Conservation (phyloP, 2,329 filamentous ascomycete species). For the Calonectria leucothoes region DNA sequence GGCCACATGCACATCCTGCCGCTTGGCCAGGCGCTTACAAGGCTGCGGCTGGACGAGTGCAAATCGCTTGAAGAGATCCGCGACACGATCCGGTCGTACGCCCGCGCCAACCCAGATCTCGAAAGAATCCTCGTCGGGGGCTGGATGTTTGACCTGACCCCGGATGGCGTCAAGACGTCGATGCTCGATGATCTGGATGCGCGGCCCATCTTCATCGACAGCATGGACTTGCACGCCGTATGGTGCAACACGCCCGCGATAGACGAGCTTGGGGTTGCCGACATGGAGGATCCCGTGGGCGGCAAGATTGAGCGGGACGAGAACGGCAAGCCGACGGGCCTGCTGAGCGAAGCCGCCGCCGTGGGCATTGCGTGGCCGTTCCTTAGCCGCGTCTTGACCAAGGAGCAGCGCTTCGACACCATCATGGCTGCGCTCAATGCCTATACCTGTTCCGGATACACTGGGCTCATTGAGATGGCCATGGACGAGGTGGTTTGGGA, state of each 20-base stretch:
- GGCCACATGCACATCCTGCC: slow-evolving; percentile 62
- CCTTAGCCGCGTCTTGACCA: slow-evolving; percentile 48
- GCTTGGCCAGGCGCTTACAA: slow-evolving; percentile 58
- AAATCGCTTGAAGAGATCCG: slow-evolving; percentile 57
- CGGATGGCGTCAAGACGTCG: slow-evolving; percentile 50
- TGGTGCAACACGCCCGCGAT: slow-evolving; percentile 60
- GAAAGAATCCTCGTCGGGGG: slow-evolving; percentile 53
- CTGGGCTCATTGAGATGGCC: slow-evolving; percentile 60
- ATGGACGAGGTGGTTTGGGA: slow-evolving; percentile 60
- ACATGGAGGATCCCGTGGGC: slow-evolving; percentile 53
- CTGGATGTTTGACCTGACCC: slow-evolving; percentile 59
- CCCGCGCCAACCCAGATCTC: slow-evolving; percentile 50
- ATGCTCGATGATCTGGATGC: slow-evolving; percentile 58
- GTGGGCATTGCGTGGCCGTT: slow-evolving; percentile 56
- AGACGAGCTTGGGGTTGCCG: slow-evolving; percentile 51
- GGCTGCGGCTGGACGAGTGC: slow-evolving; percentile 55
- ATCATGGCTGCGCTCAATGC: slow-evolving; percentile 51
- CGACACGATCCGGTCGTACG: slow-evolving; percentile 52
- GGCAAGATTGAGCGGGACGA: slow-evolving; percentile 55
- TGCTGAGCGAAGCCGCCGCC: slow-evolving; percentile 55
- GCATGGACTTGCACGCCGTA: slow-evolving; percentile 55
- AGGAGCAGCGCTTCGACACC: slow-evolving; percentile 51
- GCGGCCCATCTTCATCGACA: slow-evolving; percentile 57
- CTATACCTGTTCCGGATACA: slow-evolving; percentile 55
- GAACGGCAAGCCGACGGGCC: slow-evolving; percentile 51